These are phyloP conservation scores for Ophiocordyceps sinensis DNA, from an alignment of 2,329 filamentous ascomycete genomes.

Conservation along the genomic window DNA sequence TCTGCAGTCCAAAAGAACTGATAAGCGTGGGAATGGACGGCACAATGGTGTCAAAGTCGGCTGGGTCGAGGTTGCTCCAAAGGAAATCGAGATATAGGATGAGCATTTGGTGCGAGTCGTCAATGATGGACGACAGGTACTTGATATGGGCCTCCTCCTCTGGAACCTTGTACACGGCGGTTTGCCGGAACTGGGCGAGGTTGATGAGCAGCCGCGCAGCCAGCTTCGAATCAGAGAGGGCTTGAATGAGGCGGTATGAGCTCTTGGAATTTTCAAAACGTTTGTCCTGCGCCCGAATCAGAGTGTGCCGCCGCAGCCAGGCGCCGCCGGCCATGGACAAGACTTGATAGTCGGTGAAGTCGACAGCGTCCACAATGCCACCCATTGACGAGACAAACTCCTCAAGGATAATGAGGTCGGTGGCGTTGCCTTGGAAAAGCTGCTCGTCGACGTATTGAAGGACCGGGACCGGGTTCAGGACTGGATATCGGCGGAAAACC, in stretches of 20 bases:
- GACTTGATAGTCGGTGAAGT: conserved; percentile 80
- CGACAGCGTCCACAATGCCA: conserved; percentile 73
- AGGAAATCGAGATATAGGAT: conserved; percentile 83
- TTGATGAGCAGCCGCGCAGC: conserved; percentile 76
- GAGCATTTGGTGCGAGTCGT: conserved; percentile 77
- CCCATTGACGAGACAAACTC: conserved; percentile 89
- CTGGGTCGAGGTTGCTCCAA: conserved; percentile 58
- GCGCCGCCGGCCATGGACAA: conserved; percentile 80
- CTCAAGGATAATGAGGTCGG: conserved; percentile 80
- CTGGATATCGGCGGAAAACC: conserved; percentile 73
- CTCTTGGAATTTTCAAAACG: conserved; percentile 63
- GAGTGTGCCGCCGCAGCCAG: conserved; percentile 61
- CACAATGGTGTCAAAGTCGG: conserved; percentile 65
- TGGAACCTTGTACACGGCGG: conserved; percentile 64
- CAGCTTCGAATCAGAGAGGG: conserved; percentile 63
- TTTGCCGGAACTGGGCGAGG: conserved; percentile 77
- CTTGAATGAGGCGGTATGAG: conserved; percentile 65
- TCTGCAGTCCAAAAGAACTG: conserved; percentile 63
- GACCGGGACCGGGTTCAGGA: conserved; percentile 72
- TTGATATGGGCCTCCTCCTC: conserved; percentile 73
- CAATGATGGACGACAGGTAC: conserved; percentile 71
- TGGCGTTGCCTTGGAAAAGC: conserved; percentile 67
- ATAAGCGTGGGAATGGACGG: conserved; percentile 64
- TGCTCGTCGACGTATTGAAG: conserved; percentile 83
- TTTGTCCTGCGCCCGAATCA: conserved; percentile 68